A percentile compares a stretch with the other conserved stretches of the same genome.
These are phyloP conservation scores for Nothophytophthora sp. DNA, from an alignment of 352 stramenopile species.

Conservation along the genomic window DNA sequence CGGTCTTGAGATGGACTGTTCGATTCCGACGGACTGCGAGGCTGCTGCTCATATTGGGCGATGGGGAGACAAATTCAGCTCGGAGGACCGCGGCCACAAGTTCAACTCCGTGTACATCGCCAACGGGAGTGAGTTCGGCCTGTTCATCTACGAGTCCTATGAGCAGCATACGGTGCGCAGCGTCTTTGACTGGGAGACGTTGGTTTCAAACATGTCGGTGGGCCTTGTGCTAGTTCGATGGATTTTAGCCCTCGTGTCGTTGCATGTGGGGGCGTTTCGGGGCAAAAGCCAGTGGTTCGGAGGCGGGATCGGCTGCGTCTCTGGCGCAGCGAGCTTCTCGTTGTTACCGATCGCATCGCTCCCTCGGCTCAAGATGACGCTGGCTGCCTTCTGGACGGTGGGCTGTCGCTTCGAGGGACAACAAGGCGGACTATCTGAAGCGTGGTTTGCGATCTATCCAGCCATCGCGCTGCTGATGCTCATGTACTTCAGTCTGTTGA, in stretches of 20 bases:
- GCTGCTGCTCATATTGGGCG: too few relatives aligned
- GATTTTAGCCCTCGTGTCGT: constrained; percentile 13
- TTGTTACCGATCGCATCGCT: constrained; percentile 23
- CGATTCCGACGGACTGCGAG: too few relatives aligned
- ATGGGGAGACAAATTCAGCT: neutral
- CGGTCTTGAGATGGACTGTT: too few relatives aligned
- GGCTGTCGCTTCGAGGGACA: constrained; percentile 32
- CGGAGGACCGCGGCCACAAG: neutral
- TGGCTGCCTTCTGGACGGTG: constrained; percentile 18
- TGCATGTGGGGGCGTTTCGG: neutral
- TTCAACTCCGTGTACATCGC: constrained; percentile 1
- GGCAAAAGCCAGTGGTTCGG: neutral
- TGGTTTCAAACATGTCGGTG: constrained; percentile 23
- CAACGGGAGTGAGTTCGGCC: constrained; percentile 14
- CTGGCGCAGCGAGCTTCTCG: constrained; percentile 16
- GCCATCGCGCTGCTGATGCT: constrained; percentile 2
- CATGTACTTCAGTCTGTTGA: constrained; percentile 3
- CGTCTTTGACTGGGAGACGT: constrained; percentile 17
- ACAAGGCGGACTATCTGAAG: constrained; percentile 12
- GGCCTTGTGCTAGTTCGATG: constrained; percentile 20
- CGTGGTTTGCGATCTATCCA: constrained; percentile 8
- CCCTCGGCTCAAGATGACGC: constrained; percentile 16
- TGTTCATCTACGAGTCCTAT: constrained; percentile 17
- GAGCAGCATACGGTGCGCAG: neutral
- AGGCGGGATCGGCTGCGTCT: constrained; percentile 14